Base-by-base conservation (phyloP, 2,329 filamentous ascomycete genomes). In the Talaromyces verruculosus region DNA sequence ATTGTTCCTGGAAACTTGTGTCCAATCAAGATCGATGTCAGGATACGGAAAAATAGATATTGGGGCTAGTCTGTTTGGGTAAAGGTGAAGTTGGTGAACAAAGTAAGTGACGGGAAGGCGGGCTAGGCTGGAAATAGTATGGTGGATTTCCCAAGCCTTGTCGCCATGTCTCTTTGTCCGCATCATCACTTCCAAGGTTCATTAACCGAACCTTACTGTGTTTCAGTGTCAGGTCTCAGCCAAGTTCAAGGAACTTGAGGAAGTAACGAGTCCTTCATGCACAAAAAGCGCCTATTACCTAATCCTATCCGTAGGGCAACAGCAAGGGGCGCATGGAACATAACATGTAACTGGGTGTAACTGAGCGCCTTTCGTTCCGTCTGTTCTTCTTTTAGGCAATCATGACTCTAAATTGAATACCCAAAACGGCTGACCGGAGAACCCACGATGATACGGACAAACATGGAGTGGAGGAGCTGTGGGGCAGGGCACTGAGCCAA, bases 351-450 rank as follows among this genome's bases (percentile, higher is more conserved):
- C 55, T 25, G 33, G 17, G 22, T 55, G 51, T 55, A 55, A 55
- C 51, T 19, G 51, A 37, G 28, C 19, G 28, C 51, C 37, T 55
- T 55, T 55, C 8, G 19, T 19, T 5, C 25, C 7, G 30, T 15
- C 8, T 25, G 17, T 35, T 35, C 30, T 41, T 41, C 22, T 62
- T 53, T 62, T 41, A 55, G 61, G 49, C 37, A 57, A 63, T 64
- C 53, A 15, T 64, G 62, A 47, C 51, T 64, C 62, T 28, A 47
- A 64, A 64, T 22, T 30, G 39, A 47, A 35, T 63, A 51, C 65
- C 65, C 61, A 49, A 66, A 66, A 63, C 25, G 61, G 65, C 35
- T 66, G 65, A 66, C 65, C 65, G 65, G 65, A 37, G 58, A 61
- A 19, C 37, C 25, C 51, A 58, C 28, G 43, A 61, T 57, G 22